A percentile compares a stretch with the other conserved stretches of the same genome.
phyloP scores from a whole-genome alignment of 371 early-diverging fungal genomes.

The Mucor racemosus region DNA sequence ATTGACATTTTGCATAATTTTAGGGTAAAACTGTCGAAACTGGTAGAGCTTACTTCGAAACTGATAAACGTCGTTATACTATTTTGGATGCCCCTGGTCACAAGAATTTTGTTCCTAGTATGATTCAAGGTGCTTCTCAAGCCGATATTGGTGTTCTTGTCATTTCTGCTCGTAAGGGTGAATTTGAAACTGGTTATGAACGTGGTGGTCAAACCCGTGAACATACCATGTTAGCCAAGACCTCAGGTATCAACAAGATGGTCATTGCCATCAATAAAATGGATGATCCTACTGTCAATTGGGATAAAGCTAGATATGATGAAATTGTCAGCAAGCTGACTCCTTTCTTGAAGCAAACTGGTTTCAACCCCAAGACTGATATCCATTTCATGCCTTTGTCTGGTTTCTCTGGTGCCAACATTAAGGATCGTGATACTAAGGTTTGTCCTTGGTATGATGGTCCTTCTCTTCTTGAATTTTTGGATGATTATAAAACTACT shows the following conservation, averaged over 20 bases:
- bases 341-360: constrained; percentile 91
- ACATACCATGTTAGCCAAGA: constrained; percentile 97
- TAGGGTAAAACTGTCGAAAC: constrained; percentile 97
- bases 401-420: constrained; percentile 95
- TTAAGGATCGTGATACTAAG: constrained; percentile 78
- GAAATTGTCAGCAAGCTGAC: constrained; percentile 84
- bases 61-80: constrained; percentile 92
- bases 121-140: constrained; percentile 98
- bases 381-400: constrained; percentile 91
- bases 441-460: constrained; percentile 86
- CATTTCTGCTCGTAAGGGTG: constrained; percentile 98
- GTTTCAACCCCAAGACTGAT: constrained; percentile 91
- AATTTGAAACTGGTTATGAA: constrained; percentile 99
- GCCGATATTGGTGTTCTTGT: constrained; percentile 97
- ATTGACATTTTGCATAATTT: not conserved
- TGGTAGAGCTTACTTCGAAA: constrained; percentile 98
- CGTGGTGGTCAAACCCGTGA: constrained; percentile 99
- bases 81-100: constrained; percentile 99
- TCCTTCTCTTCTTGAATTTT: constrained; percentile 89
- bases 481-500: constrained; percentile 80
- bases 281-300: constrained; percentile 96
- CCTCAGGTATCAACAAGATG: constrained; percentile 92
- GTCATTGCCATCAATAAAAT: constrained; percentile 97
- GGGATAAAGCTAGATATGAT: constrained; percentile 92
- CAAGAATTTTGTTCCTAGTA: constrained; percentile 99